Evolutionary conservation across 2,329 filamentous ascomycete species (phyloP).

Genomic region (Fonsecaea monophora): DNA sequence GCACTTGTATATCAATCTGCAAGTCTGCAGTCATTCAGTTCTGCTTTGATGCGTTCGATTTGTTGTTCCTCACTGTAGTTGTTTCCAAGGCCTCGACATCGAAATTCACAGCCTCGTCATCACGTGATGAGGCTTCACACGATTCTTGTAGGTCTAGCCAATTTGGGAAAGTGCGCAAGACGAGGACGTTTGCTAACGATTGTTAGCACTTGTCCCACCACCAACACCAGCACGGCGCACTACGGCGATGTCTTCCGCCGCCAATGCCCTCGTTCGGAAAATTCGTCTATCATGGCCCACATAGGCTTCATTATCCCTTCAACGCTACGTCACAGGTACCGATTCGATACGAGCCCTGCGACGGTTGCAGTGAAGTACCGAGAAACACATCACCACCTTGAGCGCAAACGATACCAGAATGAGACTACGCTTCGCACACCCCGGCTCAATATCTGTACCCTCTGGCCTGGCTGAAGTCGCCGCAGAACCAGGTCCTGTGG

Average conservation of each 20-base stretch:
- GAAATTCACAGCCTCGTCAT: not conserved
- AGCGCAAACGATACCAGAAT: not conserved
- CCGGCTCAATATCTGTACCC: not conserved
- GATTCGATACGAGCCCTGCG: not conserved
- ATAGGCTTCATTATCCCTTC: too few species aligned
- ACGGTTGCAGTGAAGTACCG: not conserved
- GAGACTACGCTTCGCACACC: not conserved
- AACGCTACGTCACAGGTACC: not conserved
- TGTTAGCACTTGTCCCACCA: not conserved
- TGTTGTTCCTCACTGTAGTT: not conserved
- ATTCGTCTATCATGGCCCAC: not conserved
- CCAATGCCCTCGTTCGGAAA: not conserved
- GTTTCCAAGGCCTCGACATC: not conserved
- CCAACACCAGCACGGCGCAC: not conserved
- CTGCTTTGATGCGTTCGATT: not conserved
- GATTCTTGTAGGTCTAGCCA: not conserved
- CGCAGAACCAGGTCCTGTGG: not conserved
- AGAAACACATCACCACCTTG: not conserved
- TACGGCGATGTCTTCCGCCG: not conserved
- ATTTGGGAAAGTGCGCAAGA: not conserved
- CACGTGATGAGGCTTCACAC: not conserved
- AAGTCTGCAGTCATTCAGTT: not conserved
- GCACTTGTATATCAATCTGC: conserved; percentile 4
- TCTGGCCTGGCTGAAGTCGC: not conserved
- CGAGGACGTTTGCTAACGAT: too few species aligned